Evolutionary conservation across 192 early-diverging fungal genomes (phyloP).

Genomic region (Paraglomus brasilianum): DNA sequence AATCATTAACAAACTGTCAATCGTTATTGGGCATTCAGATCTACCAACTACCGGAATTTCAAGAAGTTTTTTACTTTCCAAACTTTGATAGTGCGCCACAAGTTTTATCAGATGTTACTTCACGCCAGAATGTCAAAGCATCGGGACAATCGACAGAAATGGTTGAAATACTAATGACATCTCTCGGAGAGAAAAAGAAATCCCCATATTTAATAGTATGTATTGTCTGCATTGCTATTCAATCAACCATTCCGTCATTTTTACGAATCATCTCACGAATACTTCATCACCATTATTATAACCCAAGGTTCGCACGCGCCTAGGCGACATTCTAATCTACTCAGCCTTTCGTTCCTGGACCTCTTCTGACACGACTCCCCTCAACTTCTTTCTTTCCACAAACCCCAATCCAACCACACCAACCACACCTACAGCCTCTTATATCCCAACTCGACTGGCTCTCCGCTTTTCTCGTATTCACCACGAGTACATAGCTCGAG

Average conservation of each 20-base stretch:
- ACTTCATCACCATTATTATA: no score
- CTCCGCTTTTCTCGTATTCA: conserved; percentile 65
- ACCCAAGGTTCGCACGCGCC: conserved; percentile 58
- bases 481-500: conserved; percentile 61
- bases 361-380: conserved; percentile 21
- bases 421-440: not conserved
- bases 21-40: conserved; percentile 37
- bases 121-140: conserved; percentile 41
- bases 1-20: not conserved
- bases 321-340: conserved; percentile 73
- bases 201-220: conserved; percentile 72
- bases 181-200: conserved; percentile 58
- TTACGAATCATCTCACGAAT: no score
- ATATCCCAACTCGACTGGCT: conserved; percentile 54
- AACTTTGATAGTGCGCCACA: conserved; percentile 59
- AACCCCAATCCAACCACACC: conserved; percentile 16
- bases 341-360: conserved; percentile 54
- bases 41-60: conserved; percentile 53
- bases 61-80: conserved; percentile 57
- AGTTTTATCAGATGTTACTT: conserved; percentile 50
- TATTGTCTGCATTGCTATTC: not conserved
- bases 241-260: not conserved
- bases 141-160: conserved; percentile 49
- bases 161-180: conserved; percentile 66
- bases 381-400: not conserved